Conservation (phyloP, 257 asterid species). For the Nicotiana tabacum region DNA sequence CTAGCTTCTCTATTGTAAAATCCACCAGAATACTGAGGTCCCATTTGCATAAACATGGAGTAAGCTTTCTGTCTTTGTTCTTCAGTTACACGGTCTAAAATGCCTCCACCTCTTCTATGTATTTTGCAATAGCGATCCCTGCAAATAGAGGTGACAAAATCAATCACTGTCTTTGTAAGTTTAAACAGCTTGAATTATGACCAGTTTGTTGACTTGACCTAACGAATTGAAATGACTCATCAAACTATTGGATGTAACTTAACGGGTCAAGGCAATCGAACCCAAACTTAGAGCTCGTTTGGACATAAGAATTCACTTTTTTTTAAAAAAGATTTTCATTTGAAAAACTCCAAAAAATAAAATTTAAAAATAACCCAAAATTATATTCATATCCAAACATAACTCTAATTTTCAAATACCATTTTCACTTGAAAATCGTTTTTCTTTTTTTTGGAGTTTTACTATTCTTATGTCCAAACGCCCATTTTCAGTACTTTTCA, state of each 20-base stretch:
- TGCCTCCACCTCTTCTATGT: slow-evolving; percentile 8
- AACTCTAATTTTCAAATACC: too few relatives aligned
- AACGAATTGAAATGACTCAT: neutral
- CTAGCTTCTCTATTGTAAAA: neutral
- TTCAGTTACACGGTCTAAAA: neutral
- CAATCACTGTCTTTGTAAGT: too few relatives aligned
- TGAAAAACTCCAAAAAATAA: too few relatives aligned
- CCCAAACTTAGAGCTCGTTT: too few relatives aligned
- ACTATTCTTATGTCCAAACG: too few relatives aligned
- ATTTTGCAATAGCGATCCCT: slow-evolving; percentile 14
- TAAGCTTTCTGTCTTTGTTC: neutral
- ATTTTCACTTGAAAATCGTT: too few relatives aligned
- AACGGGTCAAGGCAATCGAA: neutral
- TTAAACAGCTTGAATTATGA: neutral
- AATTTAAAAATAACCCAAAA: too few relatives aligned
- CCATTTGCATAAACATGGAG: slow-evolving; percentile 1
- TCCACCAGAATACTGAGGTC: neutral
- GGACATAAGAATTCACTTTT: too few relatives aligned
- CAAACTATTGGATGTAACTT: neutral
- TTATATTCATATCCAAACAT: too few relatives aligned
- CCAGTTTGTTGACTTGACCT: neutral
- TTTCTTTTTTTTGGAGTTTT: too few relatives aligned
- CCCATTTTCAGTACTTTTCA: too few relatives aligned
- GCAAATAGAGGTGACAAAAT: neutral
- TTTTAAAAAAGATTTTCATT: too few relatives aligned